Evolutionary conservation across 345 rosid species (phyloP).

Genomic region (Punica granatum): DNA sequence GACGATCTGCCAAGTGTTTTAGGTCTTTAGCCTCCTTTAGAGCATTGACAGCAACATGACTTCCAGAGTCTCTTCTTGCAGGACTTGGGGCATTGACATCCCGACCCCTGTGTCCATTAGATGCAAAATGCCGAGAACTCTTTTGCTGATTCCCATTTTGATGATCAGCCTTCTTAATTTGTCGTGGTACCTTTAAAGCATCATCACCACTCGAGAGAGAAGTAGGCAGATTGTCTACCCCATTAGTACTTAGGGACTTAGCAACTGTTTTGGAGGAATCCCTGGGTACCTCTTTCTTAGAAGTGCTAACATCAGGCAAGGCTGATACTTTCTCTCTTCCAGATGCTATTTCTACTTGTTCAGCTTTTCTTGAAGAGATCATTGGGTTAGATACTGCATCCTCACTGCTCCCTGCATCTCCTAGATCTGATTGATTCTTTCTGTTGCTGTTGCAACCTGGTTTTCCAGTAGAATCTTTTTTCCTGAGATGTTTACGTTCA

Average conservation of each 20-base stretch:
- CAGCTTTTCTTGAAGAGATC: constrained; percentile 22
- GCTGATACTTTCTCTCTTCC: constrained; percentile 34
- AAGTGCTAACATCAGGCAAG: constrained; percentile 33
- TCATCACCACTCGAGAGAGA: constrained; percentile 28
- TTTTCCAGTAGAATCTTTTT: constrained; percentile 33
- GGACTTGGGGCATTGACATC: constrained; percentile 60
- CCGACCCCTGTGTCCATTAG: constrained; percentile 41
- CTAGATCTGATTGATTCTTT: constrained; percentile 22
- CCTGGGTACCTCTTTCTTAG: constrained; percentile 28
- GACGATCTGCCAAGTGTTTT: constrained; percentile 91
- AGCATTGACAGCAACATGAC: constrained; percentile 59
- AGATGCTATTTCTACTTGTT: constrained; percentile 30
- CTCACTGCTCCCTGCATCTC: constrained; percentile 15
- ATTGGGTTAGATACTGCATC: constrained; percentile 23
- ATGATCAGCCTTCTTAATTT: constrained; percentile 35
- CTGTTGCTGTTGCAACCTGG: constrained; percentile 28
- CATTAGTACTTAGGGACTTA: constrained; percentile 30
- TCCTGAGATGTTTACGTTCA: constrained; percentile 11
- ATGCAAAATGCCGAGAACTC: constrained; percentile 33
- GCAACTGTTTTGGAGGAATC: constrained; percentile 18
- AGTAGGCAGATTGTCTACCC: constrained; percentile 14
- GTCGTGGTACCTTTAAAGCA: constrained; percentile 28
- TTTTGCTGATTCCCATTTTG: constrained; percentile 38
- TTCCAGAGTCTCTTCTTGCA: constrained; percentile 60
- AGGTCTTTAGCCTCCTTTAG: constrained; percentile 89